Evolutionary conservation across 163 green algal species (phyloP).

Genomic region (Coccomyxa subellipsoidea): DNA sequence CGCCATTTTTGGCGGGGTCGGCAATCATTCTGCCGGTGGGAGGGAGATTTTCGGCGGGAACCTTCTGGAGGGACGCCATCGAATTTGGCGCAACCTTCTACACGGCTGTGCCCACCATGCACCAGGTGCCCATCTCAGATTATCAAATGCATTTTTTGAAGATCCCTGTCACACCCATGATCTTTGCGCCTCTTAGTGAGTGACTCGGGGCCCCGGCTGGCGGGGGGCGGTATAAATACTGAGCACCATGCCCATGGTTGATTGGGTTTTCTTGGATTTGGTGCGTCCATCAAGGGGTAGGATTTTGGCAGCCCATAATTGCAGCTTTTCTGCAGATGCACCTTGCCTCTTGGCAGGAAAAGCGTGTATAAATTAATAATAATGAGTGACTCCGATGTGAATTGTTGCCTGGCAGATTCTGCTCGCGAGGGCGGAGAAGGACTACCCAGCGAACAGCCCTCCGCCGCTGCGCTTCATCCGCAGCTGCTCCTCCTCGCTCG

Average conservation of each 20-base stretch:
- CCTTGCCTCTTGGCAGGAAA: no score
- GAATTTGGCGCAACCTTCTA: constrained; percentile 71
- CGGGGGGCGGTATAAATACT: no score
- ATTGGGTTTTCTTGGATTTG: no score
- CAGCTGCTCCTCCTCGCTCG: constrained; percentile 69
- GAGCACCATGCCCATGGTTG: no score
- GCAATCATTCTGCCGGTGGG: constrained; percentile 58
- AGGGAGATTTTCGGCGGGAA: constrained; percentile 61
- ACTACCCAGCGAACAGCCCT: constrained; percentile 55
- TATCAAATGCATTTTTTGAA: not conserved
- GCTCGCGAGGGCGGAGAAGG: constrained; percentile 51
- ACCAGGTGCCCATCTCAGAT: constrained; percentile 48
- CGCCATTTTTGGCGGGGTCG: constrained; percentile 56
- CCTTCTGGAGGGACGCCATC: constrained; percentile 70
- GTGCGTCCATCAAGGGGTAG: no score
- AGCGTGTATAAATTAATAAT: no score
- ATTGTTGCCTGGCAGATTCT: constrained; percentile 49
- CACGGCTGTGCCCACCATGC: constrained; percentile 85
- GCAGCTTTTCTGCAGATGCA: no score
- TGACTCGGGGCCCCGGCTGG: no score
- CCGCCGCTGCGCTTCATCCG: constrained; percentile 79
- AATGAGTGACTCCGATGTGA: no score
- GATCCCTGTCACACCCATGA: no score
- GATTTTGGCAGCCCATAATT: not conserved
- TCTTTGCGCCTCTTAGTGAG: no score